Conservation (phyloP, 306 rosid species). For the Pyrus communis region DNA sequence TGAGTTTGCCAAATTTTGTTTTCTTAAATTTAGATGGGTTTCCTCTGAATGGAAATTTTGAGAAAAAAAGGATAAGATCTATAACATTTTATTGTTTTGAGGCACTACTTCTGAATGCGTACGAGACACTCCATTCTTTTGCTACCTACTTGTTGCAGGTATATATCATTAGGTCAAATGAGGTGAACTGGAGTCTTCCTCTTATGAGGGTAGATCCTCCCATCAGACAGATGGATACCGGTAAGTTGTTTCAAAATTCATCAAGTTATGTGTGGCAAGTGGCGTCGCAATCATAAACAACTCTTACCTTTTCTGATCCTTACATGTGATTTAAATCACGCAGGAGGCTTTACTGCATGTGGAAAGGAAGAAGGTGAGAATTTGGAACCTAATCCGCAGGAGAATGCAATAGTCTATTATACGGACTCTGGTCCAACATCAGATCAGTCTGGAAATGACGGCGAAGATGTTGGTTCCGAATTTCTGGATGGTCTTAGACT, state of each 20-base stretch:
- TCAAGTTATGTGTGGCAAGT: not conserved
- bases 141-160: slow-evolving; percentile 29
- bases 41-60: not conserved
- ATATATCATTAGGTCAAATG: slow-evolving; percentile 34
- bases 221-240: not conserved
- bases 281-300: not conserved
- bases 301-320: not conserved
- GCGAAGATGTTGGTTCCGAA: slow-evolving; percentile 11
- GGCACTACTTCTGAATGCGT: not conserved
- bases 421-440: not conserved
- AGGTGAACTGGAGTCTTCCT: slow-evolving; percentile 33
- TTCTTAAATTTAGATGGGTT: not conserved
- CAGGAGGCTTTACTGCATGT: slow-evolving; percentile 4
- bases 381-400: slow-evolving; percentile 1
- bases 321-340: not conserved
- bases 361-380: slow-evolving; percentile 1
- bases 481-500: slow-evolving; percentile 15
- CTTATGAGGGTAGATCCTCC: slow-evolving; percentile 21
- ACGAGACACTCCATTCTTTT: not conserved
- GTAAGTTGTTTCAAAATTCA: slow-evolving; percentile 21
- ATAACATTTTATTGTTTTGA: not conserved
- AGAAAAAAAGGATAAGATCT: not conserved
- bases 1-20: not conserved
- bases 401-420: not conserved
- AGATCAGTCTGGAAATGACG: slow-evolving; percentile 21